Evolutionary conservation across 495 filamentous ascomycete species (phyloP), one percentile per base, ranked within the genome.

Genomic region (Parathielavia appendiculata): DNA sequence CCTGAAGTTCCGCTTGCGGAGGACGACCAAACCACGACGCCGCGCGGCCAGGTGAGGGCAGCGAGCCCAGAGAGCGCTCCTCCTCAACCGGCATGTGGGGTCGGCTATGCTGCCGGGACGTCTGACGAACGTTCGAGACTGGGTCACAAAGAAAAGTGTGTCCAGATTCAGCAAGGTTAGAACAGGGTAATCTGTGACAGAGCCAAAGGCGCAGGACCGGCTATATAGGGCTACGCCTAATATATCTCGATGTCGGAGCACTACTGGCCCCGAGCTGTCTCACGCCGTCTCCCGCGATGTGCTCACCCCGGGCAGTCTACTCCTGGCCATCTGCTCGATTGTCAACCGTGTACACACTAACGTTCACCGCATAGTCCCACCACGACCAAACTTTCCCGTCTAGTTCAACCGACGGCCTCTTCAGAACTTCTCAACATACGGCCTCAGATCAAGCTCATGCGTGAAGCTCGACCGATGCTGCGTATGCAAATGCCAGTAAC

Each of bases 401-500:
- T 14, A 46, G 13, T 13, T 26, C 19, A 40, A 38, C 44, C 19
- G 22, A 23, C 20, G 12, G 11, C 35, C 34, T 1, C 35, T 12
- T 66, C 49, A 77, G 44, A 74, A 95, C 69, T 91, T 91, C 80
- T 93, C 90, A 40, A 89, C 77, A 69, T 81, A 87, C 4, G 89
- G 89, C 58, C 90, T 75, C 53, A 95, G 70, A 76, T 96, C 92
- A 60, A 96, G 66, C 77, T 96, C 90, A 65, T 87, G 88, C 1
- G 90, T 92, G 66, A 91, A 95, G 6, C 81, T 81, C 14, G 86
- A 87, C 56, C 83, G 78, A 19, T 87, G 89, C 74, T 97, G 92
- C 4, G 86, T 88, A 71, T 96, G 92, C 59, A 96, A 67, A 72
- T 88, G 75, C 91, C 90, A 96, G 67, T 97, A 96, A 47, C 65